Evolutionary conservation across 1,284 basidiomycete species (phyloP), one percentile per base, ranked within the genome.

Genomic region (Naganishia sp.): DNA sequence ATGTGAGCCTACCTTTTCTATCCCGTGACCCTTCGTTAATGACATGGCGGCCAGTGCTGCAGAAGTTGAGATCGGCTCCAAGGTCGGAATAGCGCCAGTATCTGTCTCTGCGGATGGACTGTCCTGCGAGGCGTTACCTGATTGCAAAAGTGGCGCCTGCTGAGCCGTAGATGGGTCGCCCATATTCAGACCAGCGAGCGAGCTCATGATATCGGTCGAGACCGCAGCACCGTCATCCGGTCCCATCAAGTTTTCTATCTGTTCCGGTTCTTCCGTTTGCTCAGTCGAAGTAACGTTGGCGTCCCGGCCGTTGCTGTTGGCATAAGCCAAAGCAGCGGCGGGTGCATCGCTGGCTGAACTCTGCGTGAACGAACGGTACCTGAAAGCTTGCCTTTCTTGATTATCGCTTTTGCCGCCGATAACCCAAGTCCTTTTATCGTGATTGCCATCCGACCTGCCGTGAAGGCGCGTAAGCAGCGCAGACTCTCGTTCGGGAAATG

Each of bases 371-470:
- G 75, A 80, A 72, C 82, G 82, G 73, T 82, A 81, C 48, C 88
- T 85, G 65, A 88, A 81, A 23, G 80, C 80, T 49, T 85, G 83
- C 50, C 85, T 84, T 60, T 93, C 90, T 64, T 90, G 79, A 74
- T 95, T 96, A 53, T 90, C 87, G 70, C 94, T 91, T 78, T 92
- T 93, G 36, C 92, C 92, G 5, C 94, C 94, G 73, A 96, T 92
- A 66, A 95, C 82, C 94, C 95, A 98, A 1, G 90, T 95, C 55
- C 94, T 84, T 80, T 95, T 95, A 78, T 96, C 94, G 71, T 90
- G 90, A 13, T 90, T 90, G 73, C 94, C 90, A 4, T 88, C 89
- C 48, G 92, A 89, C 76, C 94, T 94, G 73, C 87, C 88, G 75
- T 95, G 91, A 48, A 98, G 80, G 45, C 93, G 85, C 66, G 86